These are phyloP conservation scores for Colletotrichum tropicicola DNA, from an alignment of 2,329 filamentous ascomycete species.

Conservation along the genomic window DNA sequence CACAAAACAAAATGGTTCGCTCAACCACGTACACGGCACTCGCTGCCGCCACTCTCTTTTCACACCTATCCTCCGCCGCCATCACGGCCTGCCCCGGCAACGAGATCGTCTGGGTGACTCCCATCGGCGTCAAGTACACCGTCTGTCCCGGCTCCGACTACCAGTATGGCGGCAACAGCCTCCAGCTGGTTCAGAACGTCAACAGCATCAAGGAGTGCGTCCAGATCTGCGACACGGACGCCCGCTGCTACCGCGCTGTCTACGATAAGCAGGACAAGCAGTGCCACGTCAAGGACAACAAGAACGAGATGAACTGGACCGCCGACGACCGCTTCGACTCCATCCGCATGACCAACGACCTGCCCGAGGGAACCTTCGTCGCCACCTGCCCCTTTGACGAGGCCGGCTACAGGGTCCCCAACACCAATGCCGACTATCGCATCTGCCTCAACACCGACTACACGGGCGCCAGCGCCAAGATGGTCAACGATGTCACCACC, in stretches of 20 bases:
- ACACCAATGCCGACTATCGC: conserved; percentile 11
- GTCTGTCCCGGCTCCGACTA: conserved; percentile 30
- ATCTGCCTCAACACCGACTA: conserved; percentile 30
- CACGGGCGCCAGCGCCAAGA: conserved; percentile 18
- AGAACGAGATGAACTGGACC: conserved; percentile 22
- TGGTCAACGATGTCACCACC: conserved; percentile 20
- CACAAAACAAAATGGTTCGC: conserved; percentile 1
- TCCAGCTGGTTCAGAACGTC: conserved; percentile 14
- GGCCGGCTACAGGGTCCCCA: conserved; percentile 8
- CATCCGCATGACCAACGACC: conserved; percentile 22
- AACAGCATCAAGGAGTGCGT: conserved; percentile 17
- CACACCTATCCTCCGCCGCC: conserved; percentile 18
- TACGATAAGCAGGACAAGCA: conserved; percentile 23
- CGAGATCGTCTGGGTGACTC: conserved; percentile 16
- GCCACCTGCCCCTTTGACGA: conserved; percentile 25
- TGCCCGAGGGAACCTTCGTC: conserved; percentile 24
- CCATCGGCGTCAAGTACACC: conserved; percentile 26
- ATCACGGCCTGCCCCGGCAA: conserved; percentile 26
- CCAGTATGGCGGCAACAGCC: conserved; percentile 17
- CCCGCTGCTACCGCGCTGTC: conserved; percentile 26
- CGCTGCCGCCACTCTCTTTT: conserved; percentile 21
- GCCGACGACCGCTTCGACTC: conserved; percentile 27
- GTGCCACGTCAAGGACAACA: conserved; percentile 29
- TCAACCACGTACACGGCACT: conserved; percentile 14
- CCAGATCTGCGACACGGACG: conserved; percentile 24